Evolutionary conservation across 2,329 filamentous ascomycete genomes (phyloP), one percentile per base, ranked within the genome.

Genomic region (Tetracladium maxilliforme): DNA sequence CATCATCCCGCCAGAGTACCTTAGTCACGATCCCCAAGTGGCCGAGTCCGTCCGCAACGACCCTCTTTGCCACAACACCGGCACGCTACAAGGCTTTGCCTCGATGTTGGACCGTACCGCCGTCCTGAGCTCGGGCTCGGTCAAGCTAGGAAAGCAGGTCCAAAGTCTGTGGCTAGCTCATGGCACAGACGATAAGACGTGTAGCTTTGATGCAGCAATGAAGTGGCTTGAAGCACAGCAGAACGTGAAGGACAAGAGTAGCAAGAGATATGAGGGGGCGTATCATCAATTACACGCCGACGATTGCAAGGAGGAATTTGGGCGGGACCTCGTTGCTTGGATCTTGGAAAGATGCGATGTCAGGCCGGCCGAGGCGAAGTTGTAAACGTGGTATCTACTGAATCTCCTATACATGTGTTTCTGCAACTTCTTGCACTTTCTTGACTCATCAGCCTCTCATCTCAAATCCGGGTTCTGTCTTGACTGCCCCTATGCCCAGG

Each of bases 1-100:
- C 33, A 61, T 64, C 23, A 57, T 93, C 14, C 64, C 76, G 22
- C 48, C 67, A 3, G 61, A 64, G 31, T 60, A 74, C 32, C 44
- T 93, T 27, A 72, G 64, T 18, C 68, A 82, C 14, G 78, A 87
- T 47, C 56, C 64, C 14, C 66, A 54, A 13, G 67, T 81, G 3
- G 61, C 66, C 26, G 56, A 66, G 40, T 61, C 57, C 14, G 64
- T 80, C 34, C 52, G 55, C 3, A 61, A 67, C 16, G 86, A 94
- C 48, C 43, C 59, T 24, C 57, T 93, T 26, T 71, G 74, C 48
- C 84, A 93, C 51, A 65, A 87, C 47, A 87, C 72, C 3, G 86
- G 83, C 18, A 93, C 86, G 6, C 59, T 92, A n/a, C 75, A 86
- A 47, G 80, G 80, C 1, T 47, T 93, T 17, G 65, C 77, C 1